These are phyloP conservation scores for Coniosporium apollinis DNA, from an alignment of 495 filamentous ascomycete species.

Conservation along the genomic window DNA sequence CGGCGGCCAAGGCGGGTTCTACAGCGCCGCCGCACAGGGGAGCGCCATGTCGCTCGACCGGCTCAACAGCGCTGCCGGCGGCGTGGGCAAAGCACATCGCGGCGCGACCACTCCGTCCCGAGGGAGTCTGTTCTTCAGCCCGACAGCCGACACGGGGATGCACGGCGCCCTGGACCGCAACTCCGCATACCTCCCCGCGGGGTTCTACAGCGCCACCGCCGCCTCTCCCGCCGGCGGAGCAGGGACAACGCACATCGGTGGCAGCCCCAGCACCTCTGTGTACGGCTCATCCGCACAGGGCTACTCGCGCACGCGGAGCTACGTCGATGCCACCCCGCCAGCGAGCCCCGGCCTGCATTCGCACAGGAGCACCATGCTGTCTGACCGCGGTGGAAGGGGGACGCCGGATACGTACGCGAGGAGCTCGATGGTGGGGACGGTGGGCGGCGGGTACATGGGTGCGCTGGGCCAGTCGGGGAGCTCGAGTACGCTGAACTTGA, in stretches of 20 bases:
- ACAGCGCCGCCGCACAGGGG: constrained; percentile 11
- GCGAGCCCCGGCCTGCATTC: constrained; percentile 48
- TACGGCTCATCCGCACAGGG: too few species aligned
- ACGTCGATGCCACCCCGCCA: constrained; percentile 10
- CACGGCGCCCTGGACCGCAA: constrained; percentile 29
- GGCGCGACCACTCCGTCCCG: constrained; percentile 31
- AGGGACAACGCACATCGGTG: constrained; percentile 31
- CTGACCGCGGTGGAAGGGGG: constrained; percentile 16
- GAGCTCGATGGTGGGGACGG: constrained; percentile 12
- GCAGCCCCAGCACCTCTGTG: constrained; percentile 31
- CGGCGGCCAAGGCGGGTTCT: constrained; percentile 18
- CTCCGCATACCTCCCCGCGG: constrained; percentile 65
- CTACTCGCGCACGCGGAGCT: constrained; percentile 27
- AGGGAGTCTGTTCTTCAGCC: constrained; percentile 77
- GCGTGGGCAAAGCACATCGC: constrained; percentile 18
- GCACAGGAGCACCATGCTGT: constrained; percentile 15
- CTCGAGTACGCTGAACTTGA: constrained; percentile 52
- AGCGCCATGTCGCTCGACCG: constrained; percentile 25
- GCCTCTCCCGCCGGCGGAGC: constrained; percentile 31
- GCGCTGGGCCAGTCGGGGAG: constrained; percentile 34
- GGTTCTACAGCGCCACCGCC: constrained; percentile 69
- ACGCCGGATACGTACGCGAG: constrained; percentile 8
- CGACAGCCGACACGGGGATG: constrained; percentile 50
- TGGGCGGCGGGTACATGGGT: constrained; percentile 11
- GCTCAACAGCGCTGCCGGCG: constrained; percentile 26